Evolutionary conservation across 176 grass and related monocot genomes (phyloP).

Genomic region (Tillandsia fasciculata): DNA sequence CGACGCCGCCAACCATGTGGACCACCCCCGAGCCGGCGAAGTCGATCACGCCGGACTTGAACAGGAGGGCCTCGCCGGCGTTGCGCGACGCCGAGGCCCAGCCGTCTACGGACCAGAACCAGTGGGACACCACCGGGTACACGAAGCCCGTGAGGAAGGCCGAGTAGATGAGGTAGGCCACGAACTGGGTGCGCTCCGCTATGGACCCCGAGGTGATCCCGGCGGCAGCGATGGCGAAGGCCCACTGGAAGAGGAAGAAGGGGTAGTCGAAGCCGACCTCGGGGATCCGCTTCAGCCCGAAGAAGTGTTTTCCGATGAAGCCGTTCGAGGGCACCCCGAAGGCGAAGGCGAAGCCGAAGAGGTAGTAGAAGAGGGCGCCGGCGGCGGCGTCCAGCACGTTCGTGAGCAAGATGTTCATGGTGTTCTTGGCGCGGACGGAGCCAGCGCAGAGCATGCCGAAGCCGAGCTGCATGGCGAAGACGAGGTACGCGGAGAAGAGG

Average conservation of each 20-base stretch:
- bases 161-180: conserved; percentile 74
- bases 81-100: conserved; percentile 41
- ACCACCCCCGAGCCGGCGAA: conserved; percentile 67
- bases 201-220: conserved; percentile 88
- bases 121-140: conserved; percentile 82
- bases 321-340: conserved; percentile 67
- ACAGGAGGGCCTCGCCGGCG: conserved; percentile 25
- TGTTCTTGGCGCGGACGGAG: conserved; percentile 88
- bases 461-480: conserved; percentile 87
- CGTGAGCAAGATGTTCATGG: conserved; percentile 93
- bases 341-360: conserved; percentile 90
- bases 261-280: conserved; percentile 49
- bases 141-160: conserved; percentile 88
- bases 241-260: conserved; percentile 88
- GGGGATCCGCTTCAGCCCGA: conserved; percentile 41
- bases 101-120: conserved; percentile 61
- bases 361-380: conserved; percentile 80
- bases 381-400: conserved; percentile 83
- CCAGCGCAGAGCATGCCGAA: conserved; percentile 91
- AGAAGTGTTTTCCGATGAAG: conserved; percentile 79
- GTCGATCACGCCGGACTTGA: conserved; percentile 59
- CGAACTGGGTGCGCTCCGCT: conserved; percentile 86
- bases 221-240: conserved; percentile 82
- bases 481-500: conserved; percentile 85
- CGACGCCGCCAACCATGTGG: conserved; percentile 67